Conservation (phyloP, 1,139 yeast genomes). For the Entelexis sorbosivorans region DNA sequence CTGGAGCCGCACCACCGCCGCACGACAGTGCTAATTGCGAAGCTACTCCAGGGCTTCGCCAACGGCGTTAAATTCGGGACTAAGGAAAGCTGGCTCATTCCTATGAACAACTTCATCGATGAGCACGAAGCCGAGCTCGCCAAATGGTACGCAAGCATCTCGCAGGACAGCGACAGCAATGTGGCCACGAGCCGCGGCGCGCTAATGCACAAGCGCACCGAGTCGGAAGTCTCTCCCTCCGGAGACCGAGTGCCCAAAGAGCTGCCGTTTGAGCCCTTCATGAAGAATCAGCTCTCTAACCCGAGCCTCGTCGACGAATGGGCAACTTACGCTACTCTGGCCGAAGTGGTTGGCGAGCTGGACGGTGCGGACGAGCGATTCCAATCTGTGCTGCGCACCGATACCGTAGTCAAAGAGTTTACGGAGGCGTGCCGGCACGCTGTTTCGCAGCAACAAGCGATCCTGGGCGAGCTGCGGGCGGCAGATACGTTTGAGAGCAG, state of each 20-base stretch:
- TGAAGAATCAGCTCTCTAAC: slow-evolving; percentile 29
- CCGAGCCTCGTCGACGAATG: slow-evolving; percentile 32
- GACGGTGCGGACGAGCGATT: not conserved
- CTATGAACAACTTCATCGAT: slow-evolving; percentile 57
- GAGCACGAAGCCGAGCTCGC: slow-evolving; percentile 47
- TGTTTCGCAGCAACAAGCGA: slow-evolving; percentile 3
- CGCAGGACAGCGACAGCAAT: not conserved
- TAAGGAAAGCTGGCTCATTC: slow-evolving; percentile 71
- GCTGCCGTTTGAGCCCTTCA: slow-evolving; percentile 24
- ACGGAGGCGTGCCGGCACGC: slow-evolving; percentile 15
- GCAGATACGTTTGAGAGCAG: slow-evolving; percentile 17
- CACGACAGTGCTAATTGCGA: slow-evolving; percentile 73
- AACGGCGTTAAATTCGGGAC: slow-evolving; percentile 63
- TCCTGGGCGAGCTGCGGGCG: slow-evolving; percentile 12
- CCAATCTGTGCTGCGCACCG: slow-evolving; percentile 2
- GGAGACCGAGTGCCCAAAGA: slow-evolving; percentile 25
- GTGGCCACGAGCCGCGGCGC: not conserved
- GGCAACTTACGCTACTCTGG: slow-evolving; percentile 28
- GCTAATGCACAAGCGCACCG: not conserved
- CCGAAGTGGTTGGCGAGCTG: not conserved
- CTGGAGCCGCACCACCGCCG: slow-evolving; percentile 63
- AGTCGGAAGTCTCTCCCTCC: not conserved
- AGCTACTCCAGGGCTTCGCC: slow-evolving; percentile 67
- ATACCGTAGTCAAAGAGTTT: slow-evolving; percentile 12
- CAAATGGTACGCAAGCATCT: slow-evolving; percentile 59